Conservation (phyloP, 805 yeast genomes). For the Schizosaccharomyces japonicus region DNA sequence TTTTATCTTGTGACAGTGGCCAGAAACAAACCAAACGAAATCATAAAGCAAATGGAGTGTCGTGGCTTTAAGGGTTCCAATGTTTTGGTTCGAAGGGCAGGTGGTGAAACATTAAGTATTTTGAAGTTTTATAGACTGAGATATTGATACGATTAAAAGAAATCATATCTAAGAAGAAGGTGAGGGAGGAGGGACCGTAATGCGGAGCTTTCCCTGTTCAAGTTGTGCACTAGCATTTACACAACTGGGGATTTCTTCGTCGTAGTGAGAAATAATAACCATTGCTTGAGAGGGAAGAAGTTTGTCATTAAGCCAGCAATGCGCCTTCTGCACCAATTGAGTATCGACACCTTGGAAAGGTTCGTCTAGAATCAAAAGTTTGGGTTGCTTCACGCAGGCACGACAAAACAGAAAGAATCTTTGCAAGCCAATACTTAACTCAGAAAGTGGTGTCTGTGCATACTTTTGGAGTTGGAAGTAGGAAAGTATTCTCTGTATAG, state of each 20-base stretch:
- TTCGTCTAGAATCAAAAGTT: constrained; percentile 3
- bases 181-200: not conserved
- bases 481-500: not conserved
- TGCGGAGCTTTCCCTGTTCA: not conserved
- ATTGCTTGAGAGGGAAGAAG: constrained; percentile 1
- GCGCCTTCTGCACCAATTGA: not conserved
- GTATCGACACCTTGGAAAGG: constrained; percentile 5
- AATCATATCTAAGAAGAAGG: not conserved
- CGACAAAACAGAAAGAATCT: constrained; percentile 1
- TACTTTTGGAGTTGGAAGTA: not conserved
- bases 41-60: not conserved
- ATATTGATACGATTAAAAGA: not conserved
- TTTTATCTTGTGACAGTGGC: constrained; percentile 5
- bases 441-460: not conserved
- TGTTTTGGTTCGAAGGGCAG: not conserved
- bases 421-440: not conserved
- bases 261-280: constrained; percentile 3
- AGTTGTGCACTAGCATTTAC: not conserved
- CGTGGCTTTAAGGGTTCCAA: not conserved
- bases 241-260: constrained; percentile 2
- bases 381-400: not conserved
- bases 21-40: not conserved
- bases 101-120: constrained; percentile 1
- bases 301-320: not conserved
- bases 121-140: not conserved